Base-by-base conservation (phyloP, 2,329 filamentous ascomycete species). In the Paraphoma sp. region DNA sequence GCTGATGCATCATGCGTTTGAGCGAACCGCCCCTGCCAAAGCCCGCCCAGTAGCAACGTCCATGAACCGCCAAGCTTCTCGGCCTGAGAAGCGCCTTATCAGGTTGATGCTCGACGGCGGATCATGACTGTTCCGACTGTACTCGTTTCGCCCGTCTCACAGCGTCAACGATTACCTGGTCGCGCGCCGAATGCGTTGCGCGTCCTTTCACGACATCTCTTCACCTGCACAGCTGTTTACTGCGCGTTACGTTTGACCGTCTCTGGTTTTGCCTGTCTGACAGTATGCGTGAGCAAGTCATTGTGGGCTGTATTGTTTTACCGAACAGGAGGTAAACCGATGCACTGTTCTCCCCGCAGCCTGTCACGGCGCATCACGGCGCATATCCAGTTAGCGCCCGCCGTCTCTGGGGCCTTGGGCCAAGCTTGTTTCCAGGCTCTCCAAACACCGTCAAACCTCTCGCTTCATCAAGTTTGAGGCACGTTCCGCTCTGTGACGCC, bases 361-460 rank as follows among this genome's bases (percentile, higher is more conserved):
- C 71, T 68, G 71, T 67, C 68, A 71, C 59, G 51, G 52, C 57
- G 54, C 63, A 46, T 65, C 70, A 71, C 59, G 51, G 51, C 57
- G 54, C 63, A 45, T 64, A 69, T 67, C 51, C 49, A 61, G 68
- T 70, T 74, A 75, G 72, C 72, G 72, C 72, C 73, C 72, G 73
- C 68, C 58, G 66, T 69, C 62, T 57, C 65, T 65, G 66, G 59
- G 62, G 59, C 52, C 54, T 67, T 63, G 60, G 68, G 65, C 57
- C 66, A 65, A 64, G 65, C 69, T 75, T 76, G 73, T 76, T 76
- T 76, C 65, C 66, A 60, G 54, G 63, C 68, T 63, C 61, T 69
- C 68, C 58, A 70, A 71, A 71, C 70, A 72, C 60, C 71, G 68
- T 74, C 71, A 75, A 75, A 76, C 72, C 69, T 67, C 66, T 73